A percentile compares a stretch with the other conserved stretches of the same genome.
Evolutionary conservation across 352 stramenopile genomes (phyloP).

Genomic region (Phytophthora pinifolia): DNA sequence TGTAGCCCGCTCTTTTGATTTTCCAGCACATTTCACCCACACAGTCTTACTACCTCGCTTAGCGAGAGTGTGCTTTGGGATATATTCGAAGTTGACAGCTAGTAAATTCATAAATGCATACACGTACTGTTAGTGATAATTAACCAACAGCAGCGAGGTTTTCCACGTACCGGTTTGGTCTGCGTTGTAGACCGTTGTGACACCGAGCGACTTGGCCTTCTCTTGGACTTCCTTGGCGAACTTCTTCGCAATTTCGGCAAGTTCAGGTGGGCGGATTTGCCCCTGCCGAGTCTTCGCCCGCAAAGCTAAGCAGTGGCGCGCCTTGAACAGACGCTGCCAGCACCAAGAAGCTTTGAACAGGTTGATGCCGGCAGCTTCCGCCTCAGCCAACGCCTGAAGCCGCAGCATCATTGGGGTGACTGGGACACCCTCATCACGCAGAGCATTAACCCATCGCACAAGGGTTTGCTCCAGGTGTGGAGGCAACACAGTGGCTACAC

Average conservation of each 20-base stretch:
- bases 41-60: slow-evolving; percentile 4
- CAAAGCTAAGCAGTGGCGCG: neutral
- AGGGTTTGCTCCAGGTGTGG: neutral
- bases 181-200: slow-evolving; percentile 5
- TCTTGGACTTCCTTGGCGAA: slow-evolving; percentile 1
- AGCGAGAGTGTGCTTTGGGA: slow-evolving; percentile 1
- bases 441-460: neutral
- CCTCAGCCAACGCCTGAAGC: neutral
- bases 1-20: slow-evolving; percentile 4
- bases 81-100: slow-evolving; percentile 10
- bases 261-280: neutral
- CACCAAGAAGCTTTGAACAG: slow-evolving; percentile 1
- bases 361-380: neutral
- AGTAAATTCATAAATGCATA: neutral
- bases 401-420: slow-evolving; percentile 1
- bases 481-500: neutral
- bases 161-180: slow-evolving; percentile 6
- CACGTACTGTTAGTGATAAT: too few relatives aligned
- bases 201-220: slow-evolving; percentile 3
- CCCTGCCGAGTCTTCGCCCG: slow-evolving; percentile 2
- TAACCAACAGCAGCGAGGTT: neutral
- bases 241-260: neutral
- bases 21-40: slow-evolving; percentile 8
- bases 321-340: slow-evolving; percentile 5
- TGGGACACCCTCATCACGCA: slow-evolving; percentile 1